Evolutionary conservation across 495 filamentous ascomycete genomes (phyloP).

Genomic region (Penicillium angulare): DNA sequence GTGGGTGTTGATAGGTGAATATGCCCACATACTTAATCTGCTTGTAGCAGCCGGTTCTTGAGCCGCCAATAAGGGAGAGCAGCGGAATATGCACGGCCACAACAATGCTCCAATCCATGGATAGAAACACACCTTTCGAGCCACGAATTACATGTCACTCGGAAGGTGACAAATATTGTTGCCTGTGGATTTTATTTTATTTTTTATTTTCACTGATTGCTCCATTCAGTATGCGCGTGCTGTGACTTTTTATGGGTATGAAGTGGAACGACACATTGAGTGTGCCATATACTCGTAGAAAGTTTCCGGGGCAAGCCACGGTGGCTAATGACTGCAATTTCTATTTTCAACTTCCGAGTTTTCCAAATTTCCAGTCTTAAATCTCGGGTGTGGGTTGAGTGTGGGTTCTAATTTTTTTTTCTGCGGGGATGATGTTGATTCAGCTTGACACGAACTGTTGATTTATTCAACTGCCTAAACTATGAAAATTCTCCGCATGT

Average conservation of each 20-base stretch:
- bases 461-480: background rate
- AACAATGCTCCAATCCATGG: conserved; percentile 5
- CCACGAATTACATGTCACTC: background rate
- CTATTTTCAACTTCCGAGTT: background rate
- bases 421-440: too few species aligned
- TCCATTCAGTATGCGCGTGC: background rate
- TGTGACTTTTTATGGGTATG: background rate
- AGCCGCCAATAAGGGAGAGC: conserved; percentile 15
- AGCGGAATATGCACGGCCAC: conserved; percentile 9
- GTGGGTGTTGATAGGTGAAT: too few species aligned
- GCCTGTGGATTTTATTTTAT: conserved; percentile 1
- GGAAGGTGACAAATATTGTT: background rate
- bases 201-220: background rate
- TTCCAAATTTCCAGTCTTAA: too few species aligned
- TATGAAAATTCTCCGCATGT: too few species aligned
- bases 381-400: too few species aligned
- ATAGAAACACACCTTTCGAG: background rate
- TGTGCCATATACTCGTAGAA: too few species aligned
- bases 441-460: background rate
- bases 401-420: too few species aligned
- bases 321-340: too few species aligned
- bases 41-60: background rate
- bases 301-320: background rate
- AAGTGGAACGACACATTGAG: background rate
- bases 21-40: too few species aligned